These are phyloP conservation scores for Metarhizium robertsii DNA, from an alignment of 2,329 filamentous ascomycete genomes.

Conservation along the genomic window DNA sequence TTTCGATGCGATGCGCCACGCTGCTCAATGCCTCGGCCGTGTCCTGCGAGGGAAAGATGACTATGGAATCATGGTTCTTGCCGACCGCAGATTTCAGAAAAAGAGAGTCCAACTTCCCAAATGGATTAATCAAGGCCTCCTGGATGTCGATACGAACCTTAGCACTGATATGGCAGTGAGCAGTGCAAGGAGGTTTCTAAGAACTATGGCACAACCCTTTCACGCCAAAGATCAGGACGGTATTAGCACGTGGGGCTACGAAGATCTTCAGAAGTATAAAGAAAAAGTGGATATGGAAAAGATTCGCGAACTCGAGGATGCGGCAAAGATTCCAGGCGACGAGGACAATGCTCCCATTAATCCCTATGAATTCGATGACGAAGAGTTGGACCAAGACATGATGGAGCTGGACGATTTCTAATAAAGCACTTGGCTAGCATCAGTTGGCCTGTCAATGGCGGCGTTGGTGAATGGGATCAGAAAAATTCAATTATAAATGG, in stretches of 20 bases:
- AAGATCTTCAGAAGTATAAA: slow-evolving; percentile 70
- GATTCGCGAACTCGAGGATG: slow-evolving; percentile 51
- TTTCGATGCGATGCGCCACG: slow-evolving; percentile 99
- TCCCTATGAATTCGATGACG: slow-evolving; percentile 44
- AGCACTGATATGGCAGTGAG: slow-evolving; percentile 94
- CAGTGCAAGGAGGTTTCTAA: slow-evolving; percentile 78
- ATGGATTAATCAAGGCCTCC: slow-evolving; percentile 86
- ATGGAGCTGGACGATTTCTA: slow-evolving; percentile 39
- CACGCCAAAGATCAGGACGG: slow-evolving; percentile 76
- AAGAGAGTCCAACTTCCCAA: slow-evolving; percentile 86
- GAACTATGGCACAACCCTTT: slow-evolving; percentile 88
- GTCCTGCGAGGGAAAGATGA: slow-evolving; percentile 95
- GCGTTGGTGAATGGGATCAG: neutral
- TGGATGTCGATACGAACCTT: slow-evolving; percentile 78
- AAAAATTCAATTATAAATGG: no score
- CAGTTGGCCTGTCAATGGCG: neutral
- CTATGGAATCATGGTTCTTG: slow-evolving; percentile 99
- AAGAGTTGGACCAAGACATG: slow-evolving; percentile 44
- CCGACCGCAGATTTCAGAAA: slow-evolving; percentile 87
- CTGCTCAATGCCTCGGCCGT: slow-evolving; percentile 89
- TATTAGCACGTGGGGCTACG: slow-evolving; percentile 82
- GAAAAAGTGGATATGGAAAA: slow-evolving; percentile 61
- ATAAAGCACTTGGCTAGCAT: neutral
- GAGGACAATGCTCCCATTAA: slow-evolving; percentile 14
- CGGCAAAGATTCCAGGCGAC: slow-evolving; percentile 17